These are phyloP conservation scores for Penicillium cataractarum DNA, from an alignment of 495 filamentous ascomycete species.

Conservation along the genomic window DNA sequence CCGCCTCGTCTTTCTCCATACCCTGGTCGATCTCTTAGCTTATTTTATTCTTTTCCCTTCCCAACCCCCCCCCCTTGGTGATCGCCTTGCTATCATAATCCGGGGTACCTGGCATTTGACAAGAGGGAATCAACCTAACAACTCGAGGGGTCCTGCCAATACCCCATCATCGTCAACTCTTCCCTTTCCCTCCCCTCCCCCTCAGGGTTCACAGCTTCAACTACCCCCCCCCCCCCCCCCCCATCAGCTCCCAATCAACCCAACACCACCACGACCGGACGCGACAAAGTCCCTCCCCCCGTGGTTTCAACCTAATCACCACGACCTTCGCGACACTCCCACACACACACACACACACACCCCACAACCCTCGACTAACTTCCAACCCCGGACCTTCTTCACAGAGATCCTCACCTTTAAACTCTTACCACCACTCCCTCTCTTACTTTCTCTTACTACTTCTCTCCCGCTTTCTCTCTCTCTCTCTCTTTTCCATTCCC, in stretches of 20 bases:
- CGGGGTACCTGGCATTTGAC: constrained; percentile 18
- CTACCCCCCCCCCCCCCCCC: too few relatives aligned
- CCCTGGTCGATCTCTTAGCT: constrained; percentile 41
- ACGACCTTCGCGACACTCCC: not conserved
- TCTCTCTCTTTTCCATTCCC: not conserved
- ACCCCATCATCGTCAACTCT: not conserved
- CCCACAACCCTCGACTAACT: not conserved
- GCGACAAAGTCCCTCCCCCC: not conserved
- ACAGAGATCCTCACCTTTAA: not conserved
- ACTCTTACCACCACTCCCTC: constrained; percentile 1
- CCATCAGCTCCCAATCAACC: not conserved
- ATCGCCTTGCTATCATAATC: constrained; percentile 10
- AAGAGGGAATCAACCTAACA: not conserved
- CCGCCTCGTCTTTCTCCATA: constrained; percentile 36
- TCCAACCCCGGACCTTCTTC: not conserved
- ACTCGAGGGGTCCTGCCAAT: not conserved
- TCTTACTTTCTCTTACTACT: not conserved
- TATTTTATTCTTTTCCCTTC: constrained; percentile 23
- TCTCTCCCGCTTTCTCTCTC: constrained; percentile 8
- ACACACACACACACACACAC: not conserved
- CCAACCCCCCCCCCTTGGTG: constrained; percentile 1
- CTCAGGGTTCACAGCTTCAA: not conserved
- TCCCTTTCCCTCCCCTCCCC: not conserved
- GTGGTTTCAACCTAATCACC: constrained; percentile 4
- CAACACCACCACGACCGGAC: not conserved